A percentile compares a stretch with the other conserved stretches of the same genome.
Evolutionary conservation across 2,329 filamentous ascomycete genomes (phyloP).

Genomic region (Fusarium irregulare): DNA sequence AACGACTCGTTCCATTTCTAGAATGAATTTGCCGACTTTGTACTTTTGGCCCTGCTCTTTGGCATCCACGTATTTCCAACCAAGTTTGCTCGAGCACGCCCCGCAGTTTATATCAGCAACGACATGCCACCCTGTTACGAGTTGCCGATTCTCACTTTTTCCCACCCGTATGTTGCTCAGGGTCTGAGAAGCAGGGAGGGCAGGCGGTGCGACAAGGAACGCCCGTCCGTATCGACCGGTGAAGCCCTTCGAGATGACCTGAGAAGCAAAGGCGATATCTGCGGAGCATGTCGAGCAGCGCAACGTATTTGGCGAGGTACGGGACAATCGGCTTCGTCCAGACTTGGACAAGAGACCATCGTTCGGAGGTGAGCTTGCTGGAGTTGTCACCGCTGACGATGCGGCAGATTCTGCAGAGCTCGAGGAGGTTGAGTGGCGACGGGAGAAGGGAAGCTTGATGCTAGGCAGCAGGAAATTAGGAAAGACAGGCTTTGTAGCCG

Average conservation of each 20-base stretch:
- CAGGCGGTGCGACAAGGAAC: constrained; percentile 64
- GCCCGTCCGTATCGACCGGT: constrained; percentile 73
- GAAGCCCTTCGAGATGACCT: constrained; percentile 74
- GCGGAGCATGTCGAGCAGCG: constrained; percentile 68
- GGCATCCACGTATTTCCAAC: constrained; percentile 77
- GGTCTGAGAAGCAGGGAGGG: constrained; percentile 42
- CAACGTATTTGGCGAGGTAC: constrained; percentile 64
- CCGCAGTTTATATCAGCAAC: constrained; percentile 72
- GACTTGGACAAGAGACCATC: constrained; percentile 27
- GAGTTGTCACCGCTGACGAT: constrained; percentile 47
- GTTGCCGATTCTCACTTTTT: constrained; percentile 64
- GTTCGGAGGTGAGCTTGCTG: constrained; percentile 45
- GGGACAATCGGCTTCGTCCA: constrained; percentile 51
- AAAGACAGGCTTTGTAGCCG: constrained; percentile 59
- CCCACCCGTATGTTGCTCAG: constrained; percentile 69
- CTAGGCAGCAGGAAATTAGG: constrained; percentile 64
- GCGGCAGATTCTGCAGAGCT: constrained; percentile 45
- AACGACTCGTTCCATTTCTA: constrained; percentile 70
- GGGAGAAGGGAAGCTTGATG: constrained; percentile 61
- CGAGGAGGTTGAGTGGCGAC: constrained; percentile 55
- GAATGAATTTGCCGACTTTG: constrained; percentile 76
- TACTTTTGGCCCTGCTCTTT: constrained; percentile 70
- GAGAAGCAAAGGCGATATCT: constrained; percentile 69
- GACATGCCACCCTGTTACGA: constrained; percentile 72
- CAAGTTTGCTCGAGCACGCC: constrained; percentile 66